These are phyloP conservation scores for Coemansia sp. DNA, from an alignment of 192 early-diverging fungal genomes.

Conservation along the genomic window DNA sequence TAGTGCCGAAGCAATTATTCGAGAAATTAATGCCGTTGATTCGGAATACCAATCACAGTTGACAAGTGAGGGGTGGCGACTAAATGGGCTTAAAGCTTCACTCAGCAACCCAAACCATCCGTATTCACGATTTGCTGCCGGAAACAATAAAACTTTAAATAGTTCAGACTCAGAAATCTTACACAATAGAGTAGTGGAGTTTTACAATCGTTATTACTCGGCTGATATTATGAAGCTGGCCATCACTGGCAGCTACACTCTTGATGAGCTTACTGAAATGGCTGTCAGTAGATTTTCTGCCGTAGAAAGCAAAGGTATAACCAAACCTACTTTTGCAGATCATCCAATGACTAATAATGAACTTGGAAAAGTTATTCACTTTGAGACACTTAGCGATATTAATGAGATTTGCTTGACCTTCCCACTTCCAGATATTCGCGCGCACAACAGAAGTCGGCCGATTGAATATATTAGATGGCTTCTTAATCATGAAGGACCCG, in stretches of 20 bases:
- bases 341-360: conserved; percentile 69
- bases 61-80: conserved; percentile 56
- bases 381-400: conserved; percentile 73
- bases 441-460: conserved; percentile 47
- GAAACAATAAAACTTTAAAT: conserved; percentile 76
- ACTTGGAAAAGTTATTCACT: conserved; percentile 64
- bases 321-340: conserved; percentile 56
- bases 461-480: conserved; percentile 47
- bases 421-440: conserved; percentile 72
- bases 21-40: conserved; percentile 85
- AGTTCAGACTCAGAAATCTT: conserved; percentile 28
- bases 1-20: conserved; percentile 73
- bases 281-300: conserved; percentile 73
- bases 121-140: conserved; percentile 78
- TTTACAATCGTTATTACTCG: conserved; percentile 85
- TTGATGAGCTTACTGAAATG: conserved; percentile 71
- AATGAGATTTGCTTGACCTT: conserved; percentile 69
- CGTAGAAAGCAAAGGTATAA: conserved; percentile 69
- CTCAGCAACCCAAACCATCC: conserved; percentile 65
- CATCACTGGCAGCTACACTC: conserved; percentile 76
- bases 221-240: conserved; percentile 88
- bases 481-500: conserved; percentile 77
- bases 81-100: background rate
- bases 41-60: conserved; percentile 86
- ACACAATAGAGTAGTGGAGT: conserved; percentile 76